Percentiles rank a stretch among this genome's conserved stretches.
These are phyloP conservation scores for Entrophospora sp. DNA, from an alignment of 192 early-diverging fungal genomes.

Conservation along the genomic window DNA sequence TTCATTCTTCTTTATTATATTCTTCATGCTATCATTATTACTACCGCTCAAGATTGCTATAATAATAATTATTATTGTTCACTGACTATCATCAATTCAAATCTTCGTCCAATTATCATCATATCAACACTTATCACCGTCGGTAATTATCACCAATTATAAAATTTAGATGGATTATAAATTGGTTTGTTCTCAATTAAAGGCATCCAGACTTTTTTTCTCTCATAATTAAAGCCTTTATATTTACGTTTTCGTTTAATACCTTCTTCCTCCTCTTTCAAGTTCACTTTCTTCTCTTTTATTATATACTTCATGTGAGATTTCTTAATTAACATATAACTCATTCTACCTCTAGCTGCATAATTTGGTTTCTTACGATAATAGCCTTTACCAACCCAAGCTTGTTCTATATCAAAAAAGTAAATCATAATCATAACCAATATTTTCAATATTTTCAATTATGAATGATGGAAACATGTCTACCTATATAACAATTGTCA, in stretches of 20 bases:
- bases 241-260: constrained; percentile 41
- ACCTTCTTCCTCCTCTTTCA: constrained; percentile 21
- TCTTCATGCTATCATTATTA: too few relatives aligned
- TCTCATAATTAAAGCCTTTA: constrained; percentile 46
- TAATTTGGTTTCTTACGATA: constrained; percentile 66
- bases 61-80: too few relatives aligned
- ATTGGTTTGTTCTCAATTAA: constrained; percentile 64
- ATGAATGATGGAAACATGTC: too few relatives aligned
- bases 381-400: constrained; percentile 80
- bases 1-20: too few relatives aligned
- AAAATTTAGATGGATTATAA: constrained; percentile 56
- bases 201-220: constrained; percentile 61
- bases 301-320: constrained; percentile 78
- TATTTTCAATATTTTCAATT: too few relatives aligned
- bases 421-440: too few relatives aligned
- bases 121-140: too few relatives aligned
- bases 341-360: constrained; percentile 71
- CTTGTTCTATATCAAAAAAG: constrained; percentile 52
- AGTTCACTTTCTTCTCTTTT: constrained; percentile 51
- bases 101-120: too few relatives aligned
- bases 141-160: constrained; percentile 80
- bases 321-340: constrained; percentile 63
- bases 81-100: too few relatives aligned
- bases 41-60: too few relatives aligned
- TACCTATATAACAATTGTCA: constrained; percentile 48